These are phyloP conservation scores for Gastrodia elata DNA, from an alignment of 106 monocot genomes.

Conservation along the genomic window DNA sequence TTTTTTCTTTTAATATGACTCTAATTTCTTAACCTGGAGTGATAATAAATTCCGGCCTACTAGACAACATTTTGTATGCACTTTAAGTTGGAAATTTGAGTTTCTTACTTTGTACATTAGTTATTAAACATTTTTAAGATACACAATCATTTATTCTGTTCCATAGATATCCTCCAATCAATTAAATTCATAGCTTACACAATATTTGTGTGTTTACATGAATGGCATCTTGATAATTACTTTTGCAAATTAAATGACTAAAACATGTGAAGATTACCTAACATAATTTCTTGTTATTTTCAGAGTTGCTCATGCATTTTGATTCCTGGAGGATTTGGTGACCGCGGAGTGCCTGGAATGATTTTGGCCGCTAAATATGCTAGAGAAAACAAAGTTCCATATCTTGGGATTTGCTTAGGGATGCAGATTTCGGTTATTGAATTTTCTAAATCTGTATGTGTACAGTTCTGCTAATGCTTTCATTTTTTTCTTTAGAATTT, in stretches of 20 bases:
- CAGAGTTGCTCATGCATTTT: slow-evolving; percentile 70
- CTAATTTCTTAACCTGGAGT: not conserved
- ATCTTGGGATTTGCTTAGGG: slow-evolving; percentile 60
- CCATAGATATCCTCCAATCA: not conserved
- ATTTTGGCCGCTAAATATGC: slow-evolving; percentile 80
- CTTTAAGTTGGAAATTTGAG: not conserved
- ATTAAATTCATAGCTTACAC: not conserved
- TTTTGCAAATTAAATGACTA: not conserved
- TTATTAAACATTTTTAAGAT: not conserved
- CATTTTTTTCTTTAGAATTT: not conserved
- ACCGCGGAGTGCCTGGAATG: slow-evolving; percentile 80
- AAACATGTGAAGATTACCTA: not conserved
- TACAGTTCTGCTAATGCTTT: not conserved
- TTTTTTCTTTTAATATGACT: not conserved
- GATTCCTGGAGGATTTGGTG: slow-evolving; percentile 77
- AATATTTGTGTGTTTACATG: not conserved
- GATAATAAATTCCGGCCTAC: not conserved
- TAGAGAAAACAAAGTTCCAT: slow-evolving; percentile 69
- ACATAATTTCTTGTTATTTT: slow-evolving; percentile 1
- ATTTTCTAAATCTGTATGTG: slow-evolving; percentile 51
- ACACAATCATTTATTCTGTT: not conserved
- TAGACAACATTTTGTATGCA: not conserved
- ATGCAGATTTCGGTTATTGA: slow-evolving; percentile 92
- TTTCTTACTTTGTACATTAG: not conserved
- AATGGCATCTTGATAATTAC: not conserved